A percentile compares a stretch with the other conserved stretches of the same genome.
Conservation (phyloP, 1,284 basidiomycete species). For the Volvariella volvacea region DNA sequence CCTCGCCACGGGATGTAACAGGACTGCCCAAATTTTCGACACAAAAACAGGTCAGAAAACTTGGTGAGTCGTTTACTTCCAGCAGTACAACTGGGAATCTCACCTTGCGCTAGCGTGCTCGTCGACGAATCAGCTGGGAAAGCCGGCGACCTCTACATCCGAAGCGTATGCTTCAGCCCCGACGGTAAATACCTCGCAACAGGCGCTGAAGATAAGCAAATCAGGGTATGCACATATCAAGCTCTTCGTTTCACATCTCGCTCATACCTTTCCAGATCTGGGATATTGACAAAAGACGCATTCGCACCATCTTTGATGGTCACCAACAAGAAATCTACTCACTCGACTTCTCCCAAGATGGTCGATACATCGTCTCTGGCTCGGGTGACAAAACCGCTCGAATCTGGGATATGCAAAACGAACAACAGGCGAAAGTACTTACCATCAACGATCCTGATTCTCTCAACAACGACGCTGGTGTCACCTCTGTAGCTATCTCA, state of each 20-base stretch:
- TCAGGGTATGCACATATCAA: constrained; percentile 68
- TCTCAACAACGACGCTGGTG: constrained; percentile 58
- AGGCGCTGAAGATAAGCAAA: constrained; percentile 79
- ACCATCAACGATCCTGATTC: constrained; percentile 53
- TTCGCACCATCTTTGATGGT: constrained; percentile 72
- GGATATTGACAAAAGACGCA: constrained; percentile 74
- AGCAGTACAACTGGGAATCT: background rate
- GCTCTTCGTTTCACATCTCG: background rate
- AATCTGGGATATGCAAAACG: constrained; percentile 75
- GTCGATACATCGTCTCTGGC: constrained; percentile 80
- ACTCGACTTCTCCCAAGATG: constrained; percentile 80
- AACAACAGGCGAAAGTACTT: constrained; percentile 50
- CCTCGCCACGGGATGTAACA: constrained; percentile 81
- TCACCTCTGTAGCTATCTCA: constrained; percentile 77
- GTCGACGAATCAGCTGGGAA: constrained; percentile 58
- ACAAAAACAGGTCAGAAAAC: constrained; percentile 78
- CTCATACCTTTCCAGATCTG: constrained; percentile 81
- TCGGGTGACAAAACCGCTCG: constrained; percentile 87
- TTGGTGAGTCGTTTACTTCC: constrained; percentile 42
- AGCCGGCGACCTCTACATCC: constrained; percentile 74
- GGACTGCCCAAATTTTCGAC: constrained; percentile 87
- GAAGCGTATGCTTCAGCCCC: constrained; percentile 80
- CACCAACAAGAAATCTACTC: constrained; percentile 92
- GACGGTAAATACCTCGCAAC: constrained; percentile 79
- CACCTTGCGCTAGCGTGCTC: constrained; percentile 41